Evolutionary conservation across 2,329 filamentous ascomycete species (phyloP), one percentile per base, ranked within the genome.

Genomic region (Pyrenochaeta sp.): DNA sequence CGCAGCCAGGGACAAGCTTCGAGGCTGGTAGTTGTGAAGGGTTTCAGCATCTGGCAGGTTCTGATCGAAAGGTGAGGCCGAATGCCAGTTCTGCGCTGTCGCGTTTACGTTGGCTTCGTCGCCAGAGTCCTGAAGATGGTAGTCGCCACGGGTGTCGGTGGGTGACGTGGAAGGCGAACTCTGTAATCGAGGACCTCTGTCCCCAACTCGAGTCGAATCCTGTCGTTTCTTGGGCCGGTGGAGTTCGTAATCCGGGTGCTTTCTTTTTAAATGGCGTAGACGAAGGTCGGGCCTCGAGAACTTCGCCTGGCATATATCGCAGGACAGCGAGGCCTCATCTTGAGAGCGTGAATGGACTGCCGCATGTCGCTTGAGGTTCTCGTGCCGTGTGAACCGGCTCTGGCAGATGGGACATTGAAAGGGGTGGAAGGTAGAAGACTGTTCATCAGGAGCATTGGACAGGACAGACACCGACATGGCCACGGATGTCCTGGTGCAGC

Each of bases 321-420:
- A 60, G 6, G 43, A 29, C 4, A 58, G 35, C 1, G 48, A 50
- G 18, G 49, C 20, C 14, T 49, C 44, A 6, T 49, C 22, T 6
- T 42, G 37, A 10, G 49, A 43, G n/a, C 42, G 44, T 7, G 48
- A 24, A 29, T 60, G 54, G 8, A 60, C 42, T 5, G 49, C 49
- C 34, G 49, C 45, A 39, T 60, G 56, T 34, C 54, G 44, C 39
- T 60, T 58, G 7, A 58, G 42, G 34, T 60, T 60, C 47, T 60
- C 56, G 26, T 55, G 49, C 21, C 54, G 51, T 9, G 53, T 60
- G 28, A 60, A 60, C 35, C 56, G 53, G 24, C 53, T 53, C 17
- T 58, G 54, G 20, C 54, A 58, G 14, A 54, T 30, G 4, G 47
- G 22, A 19, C 53, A 60, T 24, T 58, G 47, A 22, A 53, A 60